phyloP scores from a whole-genome alignment of 2,329 filamentous ascomycete genomes.

The Mycosphaerella sp. region DNA sequence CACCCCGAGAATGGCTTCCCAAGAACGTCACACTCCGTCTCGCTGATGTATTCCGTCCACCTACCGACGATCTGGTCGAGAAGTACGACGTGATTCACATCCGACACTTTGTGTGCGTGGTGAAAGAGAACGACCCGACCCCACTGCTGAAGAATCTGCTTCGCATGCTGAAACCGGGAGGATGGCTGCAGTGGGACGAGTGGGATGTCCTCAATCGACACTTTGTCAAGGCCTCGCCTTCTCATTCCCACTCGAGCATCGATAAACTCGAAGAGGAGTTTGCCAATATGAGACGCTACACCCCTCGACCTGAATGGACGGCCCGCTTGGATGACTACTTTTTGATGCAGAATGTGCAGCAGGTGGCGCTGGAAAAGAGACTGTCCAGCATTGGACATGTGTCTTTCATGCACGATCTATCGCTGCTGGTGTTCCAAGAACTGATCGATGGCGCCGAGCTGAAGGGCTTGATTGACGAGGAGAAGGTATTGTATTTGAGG shows the following conservation, averaged over 20 bases:
- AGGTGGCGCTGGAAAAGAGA: conserved; percentile 19
- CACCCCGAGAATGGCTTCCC: conserved; percentile 16
- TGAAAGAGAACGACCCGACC: conserved; percentile 22
- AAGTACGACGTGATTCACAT: conserved; percentile 27
- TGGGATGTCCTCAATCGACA: conserved; percentile 22
- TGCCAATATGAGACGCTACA: conserved; percentile 17
- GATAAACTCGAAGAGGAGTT: conserved; percentile 21
- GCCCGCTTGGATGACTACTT: conserved; percentile 20
- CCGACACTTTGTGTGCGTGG: conserved; percentile 23
- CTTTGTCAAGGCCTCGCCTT: conserved; percentile 15
- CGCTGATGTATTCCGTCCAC: conserved; percentile 18
- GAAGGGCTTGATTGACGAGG: conserved; percentile 14
- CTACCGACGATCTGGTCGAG: conserved; percentile 14
- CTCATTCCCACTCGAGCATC: conserved; percentile 14
- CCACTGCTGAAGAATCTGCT: conserved; percentile 20
- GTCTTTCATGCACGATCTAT: conserved; percentile 21
- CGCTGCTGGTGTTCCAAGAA: conserved; percentile 20
- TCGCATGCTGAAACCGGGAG: conserved; percentile 20
- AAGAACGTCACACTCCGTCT: conserved; percentile 17
- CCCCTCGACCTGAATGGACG: conserved; percentile 15
- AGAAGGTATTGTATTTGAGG: conserved; percentile 15
- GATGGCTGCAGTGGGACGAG: conserved; percentile 22
- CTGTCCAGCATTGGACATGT: conserved; percentile 16
- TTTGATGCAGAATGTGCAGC: conserved; percentile 16
- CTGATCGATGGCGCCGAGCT: conserved; percentile 20